A percentile compares a stretch with the other conserved stretches of the same genome.
Conservation (phyloP, 75 land plant genomes). For the Chamaecyparis obtusa region DNA sequence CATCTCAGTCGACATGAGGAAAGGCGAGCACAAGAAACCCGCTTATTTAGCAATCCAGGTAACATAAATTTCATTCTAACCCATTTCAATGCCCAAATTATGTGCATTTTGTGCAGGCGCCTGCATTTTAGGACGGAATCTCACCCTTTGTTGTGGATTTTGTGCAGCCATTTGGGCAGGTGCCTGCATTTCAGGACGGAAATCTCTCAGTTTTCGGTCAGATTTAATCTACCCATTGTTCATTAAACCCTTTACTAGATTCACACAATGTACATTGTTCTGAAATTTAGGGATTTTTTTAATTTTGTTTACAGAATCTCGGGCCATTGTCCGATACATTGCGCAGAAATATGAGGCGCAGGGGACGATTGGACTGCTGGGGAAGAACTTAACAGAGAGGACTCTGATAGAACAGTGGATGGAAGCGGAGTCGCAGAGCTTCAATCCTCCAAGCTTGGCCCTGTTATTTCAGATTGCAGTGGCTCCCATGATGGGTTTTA, state of each 20-base stretch:
- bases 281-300: neutral
- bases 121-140: constrained; percentile 58
- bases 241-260: neutral
- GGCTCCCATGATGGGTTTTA: constrained; percentile 28
- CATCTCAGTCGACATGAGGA: constrained; percentile 48
- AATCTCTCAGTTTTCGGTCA: constrained; percentile 56
- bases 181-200: constrained; percentile 64
- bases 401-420: constrained; percentile 76
- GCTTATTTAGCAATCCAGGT: constrained; percentile 68
- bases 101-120: constrained; percentile 30
- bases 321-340: constrained; percentile 64
- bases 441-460: constrained; percentile 47
- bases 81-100: too few relatives aligned
- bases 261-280: neutral
- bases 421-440: constrained; percentile 61
- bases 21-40: constrained; percentile 62
- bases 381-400: constrained; percentile 29
- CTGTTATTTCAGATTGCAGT: constrained; percentile 56
- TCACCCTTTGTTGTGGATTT: constrained; percentile 1
- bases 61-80: too few relatives aligned
- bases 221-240: neutral
- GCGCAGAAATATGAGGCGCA: constrained; percentile 35
- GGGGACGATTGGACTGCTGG: constrained; percentile 51
- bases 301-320: constrained; percentile 42
- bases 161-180: constrained; percentile 68